A percentile compares a stretch with the other conserved stretches of the same genome.
These are phyloP conservation scores for Xylaria grammica DNA, from an alignment of 495 filamentous ascomycete genomes.

Conservation along the genomic window DNA sequence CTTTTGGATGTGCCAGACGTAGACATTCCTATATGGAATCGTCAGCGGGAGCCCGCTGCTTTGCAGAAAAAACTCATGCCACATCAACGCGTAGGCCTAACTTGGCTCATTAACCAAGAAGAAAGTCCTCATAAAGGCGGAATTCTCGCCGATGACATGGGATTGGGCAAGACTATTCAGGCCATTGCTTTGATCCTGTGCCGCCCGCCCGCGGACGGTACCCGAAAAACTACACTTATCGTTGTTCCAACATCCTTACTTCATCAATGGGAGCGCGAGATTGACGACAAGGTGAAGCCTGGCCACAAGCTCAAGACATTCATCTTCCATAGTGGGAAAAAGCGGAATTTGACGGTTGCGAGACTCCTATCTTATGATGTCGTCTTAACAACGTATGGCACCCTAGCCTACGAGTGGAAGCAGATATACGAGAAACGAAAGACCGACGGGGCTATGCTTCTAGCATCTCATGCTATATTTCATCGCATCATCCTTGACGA, in stretches of 20 bases:
- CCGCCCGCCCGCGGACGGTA: slow-evolving; percentile 63
- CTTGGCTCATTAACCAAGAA: slow-evolving; percentile 76
- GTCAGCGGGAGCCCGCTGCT: slow-evolving; percentile 60
- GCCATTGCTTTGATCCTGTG: slow-evolving; percentile 82
- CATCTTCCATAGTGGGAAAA: slow-evolving; percentile 68
- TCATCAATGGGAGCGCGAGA: slow-evolving; percentile 89
- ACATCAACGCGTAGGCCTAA: slow-evolving; percentile 81
- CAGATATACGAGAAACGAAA: slow-evolving; percentile 37
- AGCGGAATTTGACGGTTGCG: slow-evolving; percentile 51
- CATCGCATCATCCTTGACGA: slow-evolving; percentile 91
- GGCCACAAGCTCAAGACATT: slow-evolving; percentile 65
- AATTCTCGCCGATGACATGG: slow-evolving; percentile 89
- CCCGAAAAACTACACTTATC: slow-evolving; percentile 76
- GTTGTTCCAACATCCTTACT: slow-evolving; percentile 86
- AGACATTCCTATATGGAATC: slow-evolving; percentile 30
- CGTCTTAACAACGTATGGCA: slow-evolving; percentile 90
- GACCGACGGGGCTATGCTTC: slow-evolving; percentile 40
- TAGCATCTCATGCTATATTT: slow-evolving; percentile 71
- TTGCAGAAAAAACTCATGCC: slow-evolving; percentile 73
- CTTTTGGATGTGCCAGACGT: slow-evolving; percentile 32
- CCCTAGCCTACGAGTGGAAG: slow-evolving; percentile 72
- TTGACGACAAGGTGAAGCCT: slow-evolving; percentile 69
- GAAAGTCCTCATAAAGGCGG: slow-evolving; percentile 77
- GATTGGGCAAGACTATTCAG: slow-evolving; percentile 93
- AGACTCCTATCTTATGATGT: slow-evolving; percentile 75